phyloP scores from a whole-genome alignment of 345 rosid species.

The Gossypium anomalum region DNA sequence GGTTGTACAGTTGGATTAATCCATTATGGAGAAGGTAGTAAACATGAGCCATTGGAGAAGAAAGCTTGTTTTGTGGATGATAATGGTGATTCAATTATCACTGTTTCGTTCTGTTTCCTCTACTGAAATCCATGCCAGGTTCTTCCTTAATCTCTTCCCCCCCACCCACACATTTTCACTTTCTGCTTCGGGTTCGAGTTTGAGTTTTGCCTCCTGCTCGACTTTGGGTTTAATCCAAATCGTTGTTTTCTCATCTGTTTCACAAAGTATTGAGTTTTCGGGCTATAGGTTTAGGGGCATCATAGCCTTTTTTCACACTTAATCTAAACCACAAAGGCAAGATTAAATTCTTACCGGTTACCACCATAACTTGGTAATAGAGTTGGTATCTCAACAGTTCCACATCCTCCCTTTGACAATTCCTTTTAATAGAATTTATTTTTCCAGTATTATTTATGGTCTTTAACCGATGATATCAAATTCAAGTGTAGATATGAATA shows the following conservation, averaged over 20 bases:
- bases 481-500: too few species aligned
- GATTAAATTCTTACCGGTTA: neutral
- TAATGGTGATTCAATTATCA: neutral
- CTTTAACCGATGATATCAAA: too few species aligned
- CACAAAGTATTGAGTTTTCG: neutral
- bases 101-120: slow-evolving; percentile 10
- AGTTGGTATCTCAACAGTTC: neutral
- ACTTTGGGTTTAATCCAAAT: too few species aligned
- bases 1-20: neutral
- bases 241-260: neutral
- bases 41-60: slow-evolving; percentile 3
- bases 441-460: too few species aligned
- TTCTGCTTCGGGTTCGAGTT: too few species aligned
- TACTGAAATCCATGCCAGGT: slow-evolving; percentile 21
- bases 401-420: neutral
- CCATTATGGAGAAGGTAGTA: slow-evolving; percentile 16
- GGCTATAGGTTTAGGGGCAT: neutral
- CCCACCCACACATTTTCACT: too few species aligned
- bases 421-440: too few species aligned
- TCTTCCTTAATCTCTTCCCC: slow-evolving; percentile 9
- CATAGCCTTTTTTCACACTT: slow-evolving; percentile 3
- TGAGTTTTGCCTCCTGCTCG: too few species aligned
- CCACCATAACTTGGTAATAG: neutral
- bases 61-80: neutral
- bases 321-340: neutral